Base-by-base conservation (phyloP, 805 yeast genomes). In the Wickerhamomyces xylosicus region DNA sequence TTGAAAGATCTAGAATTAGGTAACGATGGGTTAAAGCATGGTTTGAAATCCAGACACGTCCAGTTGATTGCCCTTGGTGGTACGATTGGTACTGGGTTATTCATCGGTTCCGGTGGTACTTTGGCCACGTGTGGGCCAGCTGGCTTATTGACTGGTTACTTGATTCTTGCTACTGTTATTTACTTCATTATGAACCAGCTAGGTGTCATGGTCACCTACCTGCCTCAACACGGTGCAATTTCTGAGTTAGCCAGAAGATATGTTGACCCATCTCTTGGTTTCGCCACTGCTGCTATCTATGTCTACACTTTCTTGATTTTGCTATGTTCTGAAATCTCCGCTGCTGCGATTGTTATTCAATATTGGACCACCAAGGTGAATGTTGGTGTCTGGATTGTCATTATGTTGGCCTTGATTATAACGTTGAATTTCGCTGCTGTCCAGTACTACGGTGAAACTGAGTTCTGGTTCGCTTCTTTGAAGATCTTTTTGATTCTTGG, bases 11-110 rank as follows among this genome's bases (percentile, higher is more conserved):
- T 22, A 22, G 28, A 22, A 9, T 9, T 13, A 9, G 28, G 28
- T 22, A 13, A 22, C 9, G 28, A 9, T 22, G 49, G 44, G 19
- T 37, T 52, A 14, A 50, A 52, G 15, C 47, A 49, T 37, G 56
- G 56, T 39, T 75, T 36, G 63, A 85, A 47, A 69, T 38, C 55
- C 15, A 68, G 90, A 54, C 92, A 85, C 55, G 63, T 85, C 47
- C 85, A 82, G 47, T 70, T 84, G 75, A 83, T 85, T 61, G 89
- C 94, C 36, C 67, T 84, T 42, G 94, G 92, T 50, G 89, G 90
- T 36, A 71, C 80, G 43, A 83, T 85, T 48, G 95, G 95, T 52
- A 79, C 92, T 2, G 95, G n/a, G n/a, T n/a, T n/a, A n/a, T n/a
- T n/a, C n/a, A n/a, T n/a, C n/a, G n/a, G n/a, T n/a, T n/a, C n/a